Evolutionary conservation across 2,329 filamentous ascomycete genomes (phyloP).

Genomic region (Epichloe festucae): DNA sequence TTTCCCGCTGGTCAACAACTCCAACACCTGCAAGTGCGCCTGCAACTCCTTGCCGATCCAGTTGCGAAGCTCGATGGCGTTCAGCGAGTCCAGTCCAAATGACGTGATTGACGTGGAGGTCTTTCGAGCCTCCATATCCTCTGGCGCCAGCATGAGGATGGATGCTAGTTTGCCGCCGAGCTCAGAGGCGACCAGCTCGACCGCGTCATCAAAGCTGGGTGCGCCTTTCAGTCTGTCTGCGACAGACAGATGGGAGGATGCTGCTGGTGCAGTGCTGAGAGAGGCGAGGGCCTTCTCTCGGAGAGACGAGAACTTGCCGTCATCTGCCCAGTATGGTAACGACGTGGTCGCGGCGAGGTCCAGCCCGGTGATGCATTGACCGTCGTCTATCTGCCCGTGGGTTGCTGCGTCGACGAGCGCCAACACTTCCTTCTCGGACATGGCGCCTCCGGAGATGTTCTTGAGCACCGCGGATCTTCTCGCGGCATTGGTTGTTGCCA

Average conservation of each 20-base stretch:
- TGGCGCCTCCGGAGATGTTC: constrained; percentile 32
- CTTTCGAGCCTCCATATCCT: constrained; percentile 12
- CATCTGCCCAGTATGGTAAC: constrained; percentile 39
- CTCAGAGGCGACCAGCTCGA: constrained; percentile 12
- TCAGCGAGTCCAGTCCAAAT: constrained; percentile 31
- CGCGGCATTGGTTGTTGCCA: constrained; percentile 23
- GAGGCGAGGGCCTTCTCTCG: constrained; percentile 21
- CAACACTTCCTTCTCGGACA: constrained; percentile 40
- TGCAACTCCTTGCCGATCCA: constrained; percentile 33
- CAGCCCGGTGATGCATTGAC: constrained; percentile 42
- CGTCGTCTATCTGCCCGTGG: constrained; percentile 26
- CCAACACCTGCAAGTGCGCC: constrained; percentile 37
- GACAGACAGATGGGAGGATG: constrained; percentile 3
- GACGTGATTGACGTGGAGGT: constrained; percentile 12
- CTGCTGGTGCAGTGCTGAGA: neutral
- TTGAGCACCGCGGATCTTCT: constrained; percentile 33
- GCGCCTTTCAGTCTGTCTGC: constrained; percentile 9
- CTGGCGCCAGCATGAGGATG: constrained; percentile 15
- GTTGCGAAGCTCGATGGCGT: constrained; percentile 39
- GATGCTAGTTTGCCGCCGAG: constrained; percentile 22
- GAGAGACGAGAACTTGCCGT: constrained; percentile 41
- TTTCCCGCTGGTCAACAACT: constrained; percentile 38
- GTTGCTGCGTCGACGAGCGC: constrained; percentile 40
- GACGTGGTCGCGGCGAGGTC: constrained; percentile 20
- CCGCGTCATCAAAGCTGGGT: constrained; percentile 10